Conservation (phyloP, 305 asterid species). For the Fraxinus baroniana region DNA sequence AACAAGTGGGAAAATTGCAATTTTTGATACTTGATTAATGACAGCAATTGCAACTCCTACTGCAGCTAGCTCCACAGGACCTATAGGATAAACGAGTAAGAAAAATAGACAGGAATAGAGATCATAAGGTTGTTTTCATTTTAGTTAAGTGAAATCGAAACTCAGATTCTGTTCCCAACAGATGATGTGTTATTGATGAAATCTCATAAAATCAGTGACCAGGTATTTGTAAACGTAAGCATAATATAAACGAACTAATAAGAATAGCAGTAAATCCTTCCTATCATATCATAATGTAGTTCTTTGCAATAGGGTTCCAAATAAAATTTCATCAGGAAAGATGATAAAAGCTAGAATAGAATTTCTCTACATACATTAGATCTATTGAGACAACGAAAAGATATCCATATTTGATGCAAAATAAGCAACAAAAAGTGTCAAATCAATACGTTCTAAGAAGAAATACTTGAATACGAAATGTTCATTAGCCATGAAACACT, state of each 20-base stretch:
- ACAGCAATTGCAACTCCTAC: constrained; percentile 62
- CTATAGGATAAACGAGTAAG: constrained; percentile 21
- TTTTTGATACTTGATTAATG: constrained; percentile 57
- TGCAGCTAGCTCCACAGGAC: constrained; percentile 59
- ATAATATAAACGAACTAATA: neutral
- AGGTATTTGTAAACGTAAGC: neutral
- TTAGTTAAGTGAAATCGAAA: neutral
- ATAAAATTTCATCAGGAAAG: neutral
- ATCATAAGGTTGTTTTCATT: neutral
- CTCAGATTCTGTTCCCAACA: neutral
- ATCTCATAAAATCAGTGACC: neutral
- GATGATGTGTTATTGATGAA: neutral
- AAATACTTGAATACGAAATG: neutral
- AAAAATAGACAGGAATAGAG: neutral
- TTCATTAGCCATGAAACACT: neutral
- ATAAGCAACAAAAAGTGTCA: neutral
- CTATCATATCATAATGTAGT: neutral
- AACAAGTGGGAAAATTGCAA: constrained; percentile 60
- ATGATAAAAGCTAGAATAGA: neutral
- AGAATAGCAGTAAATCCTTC: neutral
- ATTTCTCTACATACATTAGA: neutral
- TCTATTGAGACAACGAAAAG: neutral
- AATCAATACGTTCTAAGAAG: neutral
- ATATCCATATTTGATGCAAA: neutral
- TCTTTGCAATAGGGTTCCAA: neutral